These are phyloP conservation scores for Vitis rotundifolia DNA, from an alignment of 164 flowering plant genomes.

Conservation along the genomic window DNA sequence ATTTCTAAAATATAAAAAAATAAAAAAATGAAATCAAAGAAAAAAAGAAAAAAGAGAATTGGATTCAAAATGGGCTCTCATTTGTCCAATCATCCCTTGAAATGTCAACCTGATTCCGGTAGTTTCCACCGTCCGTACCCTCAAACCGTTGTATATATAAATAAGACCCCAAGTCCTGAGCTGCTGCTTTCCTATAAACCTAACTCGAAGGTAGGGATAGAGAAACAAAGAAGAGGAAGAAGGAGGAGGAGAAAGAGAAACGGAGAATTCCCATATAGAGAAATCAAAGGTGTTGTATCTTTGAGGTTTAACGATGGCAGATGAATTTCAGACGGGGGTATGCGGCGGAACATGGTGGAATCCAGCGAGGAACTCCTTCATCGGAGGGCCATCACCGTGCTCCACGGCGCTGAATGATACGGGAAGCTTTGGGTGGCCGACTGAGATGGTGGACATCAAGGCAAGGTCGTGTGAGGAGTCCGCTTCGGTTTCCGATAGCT, in stretches of 20 bases:
- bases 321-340: constrained; percentile 52
- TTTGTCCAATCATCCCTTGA: constrained; percentile 30
- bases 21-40: not conserved
- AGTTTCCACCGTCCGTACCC: constrained; percentile 28
- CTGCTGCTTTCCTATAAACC: not conserved
- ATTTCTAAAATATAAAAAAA: constrained; percentile 2
- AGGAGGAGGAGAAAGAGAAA: not conserved
- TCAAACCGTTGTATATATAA: constrained; percentile 25
- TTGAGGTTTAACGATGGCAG: constrained; percentile 45
- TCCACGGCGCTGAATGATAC: constrained; percentile 31
- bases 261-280: not conserved
- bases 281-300: not conserved
- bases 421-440: constrained; percentile 43
- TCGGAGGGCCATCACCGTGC: constrained; percentile 41
- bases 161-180: not conserved
- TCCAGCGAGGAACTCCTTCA: constrained; percentile 25
- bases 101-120: constrained; percentile 56
- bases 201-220: not conserved
- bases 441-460: constrained; percentile 32
- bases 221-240: constrained; percentile 1
- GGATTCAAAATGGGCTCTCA: constrained; percentile 28
- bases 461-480: constrained; percentile 38
- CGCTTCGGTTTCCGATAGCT: constrained; percentile 31
- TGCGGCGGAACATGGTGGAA: constrained; percentile 69
- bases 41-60: constrained; percentile 22